Percentiles rank a stretch among this genome's conserved stretches.
phyloP scores from a whole-genome alignment of 352 stramenopile species.

The Plasmopara halstedii region DNA sequence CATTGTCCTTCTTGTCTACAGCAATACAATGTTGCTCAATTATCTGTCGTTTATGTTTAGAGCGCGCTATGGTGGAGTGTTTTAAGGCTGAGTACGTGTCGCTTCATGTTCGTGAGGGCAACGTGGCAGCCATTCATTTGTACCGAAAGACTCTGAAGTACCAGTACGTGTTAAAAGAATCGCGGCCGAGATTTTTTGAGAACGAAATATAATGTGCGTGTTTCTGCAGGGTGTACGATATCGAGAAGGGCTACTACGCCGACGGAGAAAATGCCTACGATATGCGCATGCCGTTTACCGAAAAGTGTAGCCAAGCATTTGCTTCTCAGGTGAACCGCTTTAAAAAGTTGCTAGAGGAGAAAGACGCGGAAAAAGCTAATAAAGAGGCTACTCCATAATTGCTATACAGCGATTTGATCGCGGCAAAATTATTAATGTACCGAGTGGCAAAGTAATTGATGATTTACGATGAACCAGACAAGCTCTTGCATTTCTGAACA shows the following conservation, averaged over 20 bases:
- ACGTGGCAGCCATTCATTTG: constrained; percentile 96
- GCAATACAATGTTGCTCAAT: neutral
- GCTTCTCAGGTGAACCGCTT: constrained; percentile 76
- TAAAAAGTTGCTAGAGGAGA: constrained; percentile 73
- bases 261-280: constrained; percentile 99
- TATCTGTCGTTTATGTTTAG: constrained; percentile 19
- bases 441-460: constrained; percentile 17
- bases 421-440: too few species aligned
- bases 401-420: neutral
- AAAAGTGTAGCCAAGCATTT: constrained; percentile 85
- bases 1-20: neutral
- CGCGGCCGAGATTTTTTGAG: neutral
- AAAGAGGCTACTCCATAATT: neutral
- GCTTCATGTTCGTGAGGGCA: constrained; percentile 98
- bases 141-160: constrained; percentile 98
- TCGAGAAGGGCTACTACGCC: constrained; percentile 99
- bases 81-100: constrained; percentile 99
- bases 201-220: neutral
- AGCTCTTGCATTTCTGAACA: constrained; percentile 2
- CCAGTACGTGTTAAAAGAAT: constrained; percentile 75
- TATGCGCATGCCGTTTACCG: constrained; percentile 94
- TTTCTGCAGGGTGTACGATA: constrained; percentile 88
- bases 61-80: constrained; percentile 94
- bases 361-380: constrained; percentile 35
- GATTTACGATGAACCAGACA: constrained; percentile 24